Percentiles rank a stretch among this genome's conserved stretches.
Conservation (phyloP, 108 stramenopile species). For the Cyclotella distinguenda region DNA sequence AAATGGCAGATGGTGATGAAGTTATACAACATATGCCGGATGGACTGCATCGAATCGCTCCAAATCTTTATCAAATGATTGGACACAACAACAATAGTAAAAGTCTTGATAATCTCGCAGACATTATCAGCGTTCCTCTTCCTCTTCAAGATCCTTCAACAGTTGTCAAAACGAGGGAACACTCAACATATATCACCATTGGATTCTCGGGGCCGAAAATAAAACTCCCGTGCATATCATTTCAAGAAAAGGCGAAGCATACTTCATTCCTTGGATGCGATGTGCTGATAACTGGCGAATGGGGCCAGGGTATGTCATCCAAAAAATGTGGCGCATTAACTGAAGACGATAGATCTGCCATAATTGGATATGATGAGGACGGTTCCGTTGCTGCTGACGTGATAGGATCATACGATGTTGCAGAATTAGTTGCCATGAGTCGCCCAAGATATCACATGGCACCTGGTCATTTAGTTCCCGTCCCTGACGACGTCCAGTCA, state of each 20-base stretch:
- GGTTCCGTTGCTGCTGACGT: neutral
- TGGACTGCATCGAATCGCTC: constrained; percentile 29
- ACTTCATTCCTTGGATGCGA: constrained; percentile 69
- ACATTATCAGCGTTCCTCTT: constrained; percentile 37
- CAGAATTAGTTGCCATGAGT: constrained; percentile 63
- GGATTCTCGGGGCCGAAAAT: constrained; percentile 36
- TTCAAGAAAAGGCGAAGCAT: constrained; percentile 50
- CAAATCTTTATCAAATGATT: constrained; percentile 41
- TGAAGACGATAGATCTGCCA: constrained; percentile 21
- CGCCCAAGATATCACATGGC: constrained; percentile 81
- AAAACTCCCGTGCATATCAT: constrained; percentile 26
- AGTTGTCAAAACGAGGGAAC: neutral
- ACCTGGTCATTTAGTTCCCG: constrained; percentile 21
- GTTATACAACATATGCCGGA: constrained; percentile 15
- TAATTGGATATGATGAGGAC: neutral
- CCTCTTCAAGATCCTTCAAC: constrained; percentile 5
- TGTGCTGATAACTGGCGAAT: constrained; percentile 68
- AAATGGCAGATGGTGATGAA: no score
- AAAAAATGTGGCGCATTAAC: constrained; percentile 25
- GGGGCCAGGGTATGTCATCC: constrained; percentile 86
- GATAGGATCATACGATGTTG: constrained; percentile 68
- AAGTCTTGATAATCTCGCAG: constrained; percentile 14
- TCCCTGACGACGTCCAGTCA: neutral
- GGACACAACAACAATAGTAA: constrained; percentile 13
- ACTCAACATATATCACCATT: constrained; percentile 20